These are phyloP conservation scores for Suaeda aralocaspica DNA, from an alignment of 148 eudicot genomes.

Conservation along the genomic window DNA sequence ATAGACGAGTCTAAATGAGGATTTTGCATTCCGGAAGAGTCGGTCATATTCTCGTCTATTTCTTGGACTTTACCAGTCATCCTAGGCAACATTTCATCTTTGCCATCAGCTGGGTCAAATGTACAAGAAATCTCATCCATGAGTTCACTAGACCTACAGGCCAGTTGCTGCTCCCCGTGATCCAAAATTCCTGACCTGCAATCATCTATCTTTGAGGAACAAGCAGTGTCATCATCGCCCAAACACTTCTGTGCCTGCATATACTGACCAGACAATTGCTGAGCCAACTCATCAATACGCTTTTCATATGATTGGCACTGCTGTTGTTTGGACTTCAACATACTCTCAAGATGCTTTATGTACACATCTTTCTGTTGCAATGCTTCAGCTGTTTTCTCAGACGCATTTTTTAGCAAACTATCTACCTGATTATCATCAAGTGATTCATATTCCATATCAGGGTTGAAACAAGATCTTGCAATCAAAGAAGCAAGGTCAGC, in stretches of 20 bases:
- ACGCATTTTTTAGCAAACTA: conserved; percentile 56
- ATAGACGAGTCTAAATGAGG: conserved; percentile 69
- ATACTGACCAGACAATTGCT: conserved; percentile 61
- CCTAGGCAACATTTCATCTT: conserved; percentile 34
- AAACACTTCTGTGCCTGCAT: conserved; percentile 37
- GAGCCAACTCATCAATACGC: conserved; percentile 82
- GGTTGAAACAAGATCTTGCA: conserved; percentile 58
- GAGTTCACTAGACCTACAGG: conserved; percentile 29
- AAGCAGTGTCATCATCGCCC: conserved; percentile 32
- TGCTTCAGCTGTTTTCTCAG: conserved; percentile 86
- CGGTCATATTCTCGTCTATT: conserved; percentile 75
- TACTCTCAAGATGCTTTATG: conserved; percentile 56
- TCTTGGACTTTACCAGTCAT: conserved; percentile 36
- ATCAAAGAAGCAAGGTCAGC: conserved; percentile 96
- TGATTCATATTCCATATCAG: conserved; percentile 51
- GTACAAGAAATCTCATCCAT: conserved; percentile 70
- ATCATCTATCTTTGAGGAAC: conserved; percentile 42
- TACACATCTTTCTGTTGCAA: conserved; percentile 79
- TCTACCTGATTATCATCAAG: conserved; percentile 61
- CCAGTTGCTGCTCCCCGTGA: conserved; percentile 40
- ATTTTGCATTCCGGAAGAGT: conserved; percentile 61
- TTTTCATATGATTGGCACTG: conserved; percentile 92
- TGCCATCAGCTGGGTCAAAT: conserved; percentile 37
- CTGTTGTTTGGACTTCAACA: conserved; percentile 55
- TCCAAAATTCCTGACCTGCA: conserved; percentile 54